phyloP scores from a whole-genome alignment of 1,139 yeast species.

The Magnusiomyces tetraspermus region DNA sequence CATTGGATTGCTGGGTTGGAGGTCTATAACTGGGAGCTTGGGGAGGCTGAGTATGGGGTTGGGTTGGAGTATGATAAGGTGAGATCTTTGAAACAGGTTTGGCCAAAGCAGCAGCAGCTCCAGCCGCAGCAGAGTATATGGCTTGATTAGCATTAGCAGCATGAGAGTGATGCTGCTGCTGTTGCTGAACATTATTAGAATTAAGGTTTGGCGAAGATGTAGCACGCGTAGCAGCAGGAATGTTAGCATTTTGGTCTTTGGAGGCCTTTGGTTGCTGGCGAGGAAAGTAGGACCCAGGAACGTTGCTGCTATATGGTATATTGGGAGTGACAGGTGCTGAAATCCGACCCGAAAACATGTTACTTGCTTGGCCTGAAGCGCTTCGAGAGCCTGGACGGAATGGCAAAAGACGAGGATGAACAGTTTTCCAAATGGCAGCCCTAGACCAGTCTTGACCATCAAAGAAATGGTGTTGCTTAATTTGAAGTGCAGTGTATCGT shows the following conservation, averaged over 20 bases:
- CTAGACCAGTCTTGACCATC: constrained; percentile 57
- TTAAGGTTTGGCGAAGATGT: constrained; percentile 8
- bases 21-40: not conserved
- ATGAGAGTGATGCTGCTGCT: constrained; percentile 11
- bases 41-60: constrained; percentile 2
- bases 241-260: constrained; percentile 9
- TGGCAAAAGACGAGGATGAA: constrained; percentile 73
- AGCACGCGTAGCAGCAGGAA: constrained; percentile 6
- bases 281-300: constrained; percentile 11
- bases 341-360: not conserved
- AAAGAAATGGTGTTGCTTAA: constrained; percentile 71
- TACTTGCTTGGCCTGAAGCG: constrained; percentile 15
- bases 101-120: constrained; percentile 31
- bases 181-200: constrained; percentile 2
- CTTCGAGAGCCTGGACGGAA: constrained; percentile 39
- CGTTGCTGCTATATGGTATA: constrained; percentile 5
- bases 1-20: constrained; percentile 3
- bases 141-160: constrained; percentile 28
- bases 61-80: constrained; percentile 12
- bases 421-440: constrained; percentile 54
- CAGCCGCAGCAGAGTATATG: constrained; percentile 26
- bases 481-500: constrained; percentile 53
- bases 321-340: not conserved
- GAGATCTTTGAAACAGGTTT: constrained; percentile 12
- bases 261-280: not conserved